Percentiles rank a stretch among this genome's conserved stretches.
phyloP scores from a whole-genome alignment of 2,329 filamentous ascomycete species.

The Xylariaceae sp. region DNA sequence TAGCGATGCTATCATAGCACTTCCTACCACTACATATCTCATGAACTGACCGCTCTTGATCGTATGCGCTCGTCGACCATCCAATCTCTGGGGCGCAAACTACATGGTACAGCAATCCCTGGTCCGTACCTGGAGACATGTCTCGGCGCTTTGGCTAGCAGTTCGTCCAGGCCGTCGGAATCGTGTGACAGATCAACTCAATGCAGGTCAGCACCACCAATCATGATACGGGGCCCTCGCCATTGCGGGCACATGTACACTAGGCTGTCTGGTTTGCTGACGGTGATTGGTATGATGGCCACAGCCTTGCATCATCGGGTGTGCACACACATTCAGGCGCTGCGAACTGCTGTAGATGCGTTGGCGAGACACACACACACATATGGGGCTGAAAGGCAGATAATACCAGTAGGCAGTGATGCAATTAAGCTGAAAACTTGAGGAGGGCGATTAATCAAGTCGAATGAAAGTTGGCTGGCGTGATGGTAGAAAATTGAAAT shows the following conservation, averaged over 20 bases:
- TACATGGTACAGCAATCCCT: constrained; percentile 4
- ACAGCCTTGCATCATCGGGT: constrained; percentile 1
- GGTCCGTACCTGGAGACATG: constrained; percentile 25
- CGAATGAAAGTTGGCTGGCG: neutral
- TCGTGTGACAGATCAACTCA: constrained; percentile 38
- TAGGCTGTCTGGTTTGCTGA: neutral
- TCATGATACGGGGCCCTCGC: neutral
- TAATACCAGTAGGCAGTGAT: no score
- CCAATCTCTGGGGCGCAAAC: constrained; percentile 11
- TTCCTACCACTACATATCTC: neutral
- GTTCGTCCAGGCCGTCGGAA: constrained; percentile 43
- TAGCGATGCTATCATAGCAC: neutral
- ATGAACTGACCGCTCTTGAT: constrained; percentile 11
- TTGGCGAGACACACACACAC: constrained; percentile 25
- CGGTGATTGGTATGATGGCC: constrained; percentile 9
- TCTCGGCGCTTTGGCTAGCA: constrained; percentile 43
- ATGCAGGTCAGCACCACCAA: constrained; percentile 11
- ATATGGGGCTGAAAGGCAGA: neutral
- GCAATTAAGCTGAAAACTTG: no score
- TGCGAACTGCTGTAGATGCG: constrained; percentile 35
- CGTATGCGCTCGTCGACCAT: no score
- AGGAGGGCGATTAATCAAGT: neutral
- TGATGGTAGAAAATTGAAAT: neutral
- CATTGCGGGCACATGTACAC: constrained; percentile 11
- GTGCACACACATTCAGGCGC: constrained; percentile 10